Percentiles rank a stretch among this genome's conserved stretches.
Conservation (phyloP, 2,329 filamentous ascomycete species). For the Cladophialophora yegresii region DNA sequence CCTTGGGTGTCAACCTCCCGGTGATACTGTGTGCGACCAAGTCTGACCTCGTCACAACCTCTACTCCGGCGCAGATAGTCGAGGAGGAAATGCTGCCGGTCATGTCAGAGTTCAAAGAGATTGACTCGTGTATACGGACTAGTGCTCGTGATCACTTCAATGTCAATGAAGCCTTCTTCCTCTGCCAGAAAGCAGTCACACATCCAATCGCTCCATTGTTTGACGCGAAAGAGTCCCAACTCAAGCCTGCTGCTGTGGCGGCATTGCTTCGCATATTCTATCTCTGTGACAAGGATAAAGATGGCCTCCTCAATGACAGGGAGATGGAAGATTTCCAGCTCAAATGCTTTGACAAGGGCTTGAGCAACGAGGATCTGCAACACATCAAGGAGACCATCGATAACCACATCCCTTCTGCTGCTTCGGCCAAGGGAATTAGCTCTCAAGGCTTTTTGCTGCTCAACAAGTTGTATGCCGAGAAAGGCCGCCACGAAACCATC, state of each 20-base stretch:
- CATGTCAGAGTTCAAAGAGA: conserved; percentile 98
- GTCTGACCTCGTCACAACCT: conserved; percentile 77
- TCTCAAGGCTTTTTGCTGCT: conserved; percentile 81
- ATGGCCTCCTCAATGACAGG: conserved; percentile 83
- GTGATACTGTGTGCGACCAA: conserved; percentile 98
- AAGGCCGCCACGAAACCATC: conserved; percentile 95
- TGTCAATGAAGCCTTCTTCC: conserved; percentile 94
- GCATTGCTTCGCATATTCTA: conserved; percentile 92
- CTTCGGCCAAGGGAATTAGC: conserved; percentile 72
- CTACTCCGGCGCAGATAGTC: conserved; percentile 77
- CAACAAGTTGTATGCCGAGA: conserved; percentile 95
- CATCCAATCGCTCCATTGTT: conserved; percentile 95
- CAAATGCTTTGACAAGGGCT: conserved; percentile 86
- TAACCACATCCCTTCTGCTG: conserved; percentile 64
- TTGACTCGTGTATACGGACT: conserved; percentile 94
- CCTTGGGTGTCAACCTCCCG: conserved; percentile 95
- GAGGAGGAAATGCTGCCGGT: conserved; percentile 98
- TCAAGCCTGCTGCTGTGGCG: conserved; percentile 86
- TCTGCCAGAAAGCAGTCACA: conserved; percentile 97
- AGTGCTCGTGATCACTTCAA: conserved; percentile 91
- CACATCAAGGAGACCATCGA: conserved; percentile 89
- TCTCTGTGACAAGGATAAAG: conserved; percentile 92
- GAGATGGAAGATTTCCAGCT: conserved; percentile 90
- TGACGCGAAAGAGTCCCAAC: conserved; percentile 84
- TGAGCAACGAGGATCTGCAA: conserved; percentile 77